Evolutionary conservation across 176 grass and related monocot genomes (phyloP).

Genomic region (Juncus effusus): DNA sequence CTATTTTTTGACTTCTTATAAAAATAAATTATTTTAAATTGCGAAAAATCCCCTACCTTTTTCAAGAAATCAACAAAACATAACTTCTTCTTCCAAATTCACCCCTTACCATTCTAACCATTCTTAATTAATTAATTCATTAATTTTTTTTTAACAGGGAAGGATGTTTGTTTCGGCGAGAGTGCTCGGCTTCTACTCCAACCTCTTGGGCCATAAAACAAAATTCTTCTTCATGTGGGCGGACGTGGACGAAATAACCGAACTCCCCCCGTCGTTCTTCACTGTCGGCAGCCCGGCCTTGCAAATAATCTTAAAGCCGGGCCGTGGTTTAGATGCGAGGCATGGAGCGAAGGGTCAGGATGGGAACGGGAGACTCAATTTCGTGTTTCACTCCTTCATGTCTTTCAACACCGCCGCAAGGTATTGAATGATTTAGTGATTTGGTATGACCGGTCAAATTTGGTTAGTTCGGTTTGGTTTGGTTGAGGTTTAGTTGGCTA

Average conservation of each 20-base stretch:
- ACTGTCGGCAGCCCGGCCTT: constrained; percentile 57
- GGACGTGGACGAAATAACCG: constrained; percentile 70
- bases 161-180: constrained; percentile 78
- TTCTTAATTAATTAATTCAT: no score
- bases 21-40: no score
- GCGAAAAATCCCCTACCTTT: no score
- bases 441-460: background rate
- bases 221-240: constrained; percentile 95
- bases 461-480: background rate
- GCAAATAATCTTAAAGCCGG: constrained; percentile 55
- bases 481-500: no score
- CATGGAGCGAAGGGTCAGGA: constrained; percentile 68
- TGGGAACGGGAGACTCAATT: constrained; percentile 72
- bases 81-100: no score
- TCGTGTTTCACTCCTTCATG: constrained; percentile 87
- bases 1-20: no score
- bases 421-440: constrained; percentile 25
- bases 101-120: no score
- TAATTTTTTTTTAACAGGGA: constrained; percentile 36
- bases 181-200: constrained; percentile 74
- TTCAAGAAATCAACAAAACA: background rate
- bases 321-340: constrained; percentile 57
- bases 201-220: constrained; percentile 88
- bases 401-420: constrained; percentile 65
- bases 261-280: constrained; percentile 55